phyloP scores from a whole-genome alignment of 106 monocot genomes.

The Apostasia shenzhenica region DNA sequence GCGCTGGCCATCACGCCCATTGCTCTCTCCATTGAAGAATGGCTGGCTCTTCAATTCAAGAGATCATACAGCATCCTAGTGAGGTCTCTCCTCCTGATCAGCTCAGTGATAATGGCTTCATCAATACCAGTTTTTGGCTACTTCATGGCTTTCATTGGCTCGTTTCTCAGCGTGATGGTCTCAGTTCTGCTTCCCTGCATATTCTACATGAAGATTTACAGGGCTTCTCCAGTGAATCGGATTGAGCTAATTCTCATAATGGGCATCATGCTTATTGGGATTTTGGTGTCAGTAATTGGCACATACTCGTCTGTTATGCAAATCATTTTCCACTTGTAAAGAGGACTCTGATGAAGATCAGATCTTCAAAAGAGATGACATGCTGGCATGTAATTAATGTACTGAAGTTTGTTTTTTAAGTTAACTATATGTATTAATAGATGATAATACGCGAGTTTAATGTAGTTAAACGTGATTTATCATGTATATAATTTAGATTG shows the following conservation, averaged over 20 bases:
- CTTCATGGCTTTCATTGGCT: conserved; percentile 66
- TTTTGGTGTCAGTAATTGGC: conserved; percentile 35
- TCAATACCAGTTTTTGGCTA: conserved; percentile 65
- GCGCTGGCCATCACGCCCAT: conserved; percentile 50
- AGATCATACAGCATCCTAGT: conserved; percentile 19
- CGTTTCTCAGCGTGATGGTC: conserved; percentile 61
- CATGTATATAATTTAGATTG: too few species aligned
- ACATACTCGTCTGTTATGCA: conserved; percentile 55
- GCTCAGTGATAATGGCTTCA: conserved; percentile 52
- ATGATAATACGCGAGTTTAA: too few species aligned
- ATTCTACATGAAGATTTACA: conserved; percentile 74
- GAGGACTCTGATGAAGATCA: neutral
- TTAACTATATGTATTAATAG: too few species aligned
- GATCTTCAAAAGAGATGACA: neutral
- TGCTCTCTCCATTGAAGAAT: conserved; percentile 34
- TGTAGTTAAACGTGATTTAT: too few species aligned
- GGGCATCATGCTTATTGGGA: conserved; percentile 36
- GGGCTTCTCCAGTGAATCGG: conserved; percentile 9
- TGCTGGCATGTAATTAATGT: neutral
- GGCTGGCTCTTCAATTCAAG: neutral
- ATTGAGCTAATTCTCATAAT: conserved; percentile 27
- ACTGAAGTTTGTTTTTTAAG: too few species aligned
- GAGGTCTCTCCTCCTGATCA: conserved; percentile 53
- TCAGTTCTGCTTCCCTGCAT: conserved; percentile 70
- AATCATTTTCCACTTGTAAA: conserved; percentile 38